Percentiles rank a stretch among this genome's conserved stretches.
These are phyloP conservation scores for Pluteus cervinus DNA, from an alignment of 768 basidiomycete genomes.

Conservation along the genomic window DNA sequence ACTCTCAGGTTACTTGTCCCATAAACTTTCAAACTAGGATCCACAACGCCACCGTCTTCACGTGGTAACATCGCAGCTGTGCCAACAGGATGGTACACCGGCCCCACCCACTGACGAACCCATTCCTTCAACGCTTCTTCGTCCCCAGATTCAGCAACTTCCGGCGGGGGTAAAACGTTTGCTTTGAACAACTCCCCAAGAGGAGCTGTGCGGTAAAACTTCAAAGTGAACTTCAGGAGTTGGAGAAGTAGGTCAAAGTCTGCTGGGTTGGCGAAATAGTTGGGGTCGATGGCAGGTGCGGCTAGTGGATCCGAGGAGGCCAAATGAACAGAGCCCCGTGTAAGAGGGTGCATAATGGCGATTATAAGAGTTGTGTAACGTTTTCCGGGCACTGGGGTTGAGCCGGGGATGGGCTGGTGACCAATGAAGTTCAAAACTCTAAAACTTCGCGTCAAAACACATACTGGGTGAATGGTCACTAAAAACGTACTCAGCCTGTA, in stretches of 20 bases:
- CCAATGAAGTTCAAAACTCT: constrained; percentile 8
- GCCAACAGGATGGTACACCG: constrained; percentile 17
- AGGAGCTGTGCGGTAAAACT: constrained; percentile 9
- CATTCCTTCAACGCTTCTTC: constrained; percentile 11
- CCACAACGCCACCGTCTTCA: constrained; percentile 20
- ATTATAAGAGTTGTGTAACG: constrained; percentile 14
- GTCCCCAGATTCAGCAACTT: constrained; percentile 1
- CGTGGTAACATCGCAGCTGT: constrained; percentile 25
- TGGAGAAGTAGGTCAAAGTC: constrained; percentile 17
- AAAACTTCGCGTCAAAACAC: neutral
- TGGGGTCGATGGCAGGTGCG: constrained; percentile 39
- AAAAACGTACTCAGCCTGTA: constrained; percentile 17
- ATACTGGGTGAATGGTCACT: neutral
- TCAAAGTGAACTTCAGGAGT: constrained; percentile 17
- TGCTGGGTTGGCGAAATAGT: constrained; percentile 25
- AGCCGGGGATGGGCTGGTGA: constrained; percentile 4
- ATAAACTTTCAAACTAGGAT: constrained; percentile 14
- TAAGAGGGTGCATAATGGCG: constrained; percentile 27
- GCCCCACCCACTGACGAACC: constrained; percentile 7
- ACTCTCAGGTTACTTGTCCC: constrained; percentile 15
- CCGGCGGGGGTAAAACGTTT: constrained; percentile 1
- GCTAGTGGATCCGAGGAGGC: constrained; percentile 33
- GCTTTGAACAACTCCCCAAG: constrained; percentile 4
- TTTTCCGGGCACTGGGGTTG: constrained; percentile 12
- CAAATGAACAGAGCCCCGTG: constrained; percentile 37